Percentiles rank a stretch among this genome's conserved stretches.
These are phyloP conservation scores for Rhodotorula mucilaginosa DNA, from an alignment of 1,284 basidiomycete genomes.

Conservation along the genomic window DNA sequence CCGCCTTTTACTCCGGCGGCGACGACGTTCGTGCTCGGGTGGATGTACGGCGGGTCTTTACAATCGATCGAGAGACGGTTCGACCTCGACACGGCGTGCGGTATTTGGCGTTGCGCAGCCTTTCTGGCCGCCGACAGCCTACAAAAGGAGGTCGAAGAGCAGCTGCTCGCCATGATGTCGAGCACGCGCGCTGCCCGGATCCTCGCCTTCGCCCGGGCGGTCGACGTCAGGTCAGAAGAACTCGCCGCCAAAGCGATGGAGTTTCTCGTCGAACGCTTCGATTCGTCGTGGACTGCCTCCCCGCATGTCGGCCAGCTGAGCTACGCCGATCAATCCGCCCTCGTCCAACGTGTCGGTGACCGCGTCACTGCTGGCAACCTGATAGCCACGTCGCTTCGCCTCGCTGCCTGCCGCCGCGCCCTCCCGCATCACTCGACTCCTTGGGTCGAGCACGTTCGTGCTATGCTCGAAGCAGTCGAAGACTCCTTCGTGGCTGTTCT, in stretches of 20 bases:
- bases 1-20: conserved; percentile 94
- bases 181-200: conserved; percentile 66
- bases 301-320: conserved; percentile 70
- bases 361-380: conserved; percentile 64
- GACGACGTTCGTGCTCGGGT: conserved; percentile 86
- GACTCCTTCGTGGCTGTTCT: conserved; percentile 37
- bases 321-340: conserved; percentile 62
- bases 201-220: conserved; percentile 69
- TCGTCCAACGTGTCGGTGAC: conserved; percentile 68
- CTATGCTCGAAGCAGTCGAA: conserved; percentile 48
- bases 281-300: conserved; percentile 73
- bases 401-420: conserved; percentile 34
- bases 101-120: conserved; percentile 76
- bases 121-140: conserved; percentile 78
- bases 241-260: conserved; percentile 69
- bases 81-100: conserved; percentile 86
- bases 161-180: conserved; percentile 70
- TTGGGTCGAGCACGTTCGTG: conserved; percentile 46
- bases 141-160: conserved; percentile 72
- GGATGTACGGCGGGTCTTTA: conserved; percentile 89
- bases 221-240: conserved; percentile 70
- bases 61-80: conserved; percentile 88
- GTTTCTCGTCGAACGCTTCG: conserved; percentile 74
- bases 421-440: not conserved
- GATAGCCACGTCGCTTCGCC: conserved; percentile 56